phyloP scores from a whole-genome alignment of 2,329 filamentous ascomycete species.

The Fusarium odoratissimum region DNA sequence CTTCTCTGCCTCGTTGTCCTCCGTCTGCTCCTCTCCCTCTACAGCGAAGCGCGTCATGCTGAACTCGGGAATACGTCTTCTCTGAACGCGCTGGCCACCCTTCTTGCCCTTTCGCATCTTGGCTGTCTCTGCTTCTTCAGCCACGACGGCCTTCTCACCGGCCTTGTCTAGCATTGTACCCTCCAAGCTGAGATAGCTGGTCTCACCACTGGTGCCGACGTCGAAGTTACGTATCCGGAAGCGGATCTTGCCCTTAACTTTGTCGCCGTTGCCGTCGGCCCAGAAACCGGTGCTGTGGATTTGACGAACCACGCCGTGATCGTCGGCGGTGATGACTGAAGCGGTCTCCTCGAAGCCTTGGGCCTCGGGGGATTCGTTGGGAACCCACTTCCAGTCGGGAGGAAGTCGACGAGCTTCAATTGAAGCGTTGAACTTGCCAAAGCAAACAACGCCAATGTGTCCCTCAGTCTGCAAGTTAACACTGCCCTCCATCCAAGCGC shows the following conservation, averaged over 20 bases:
- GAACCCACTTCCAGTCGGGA: constrained; percentile 81
- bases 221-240: constrained; percentile 91
- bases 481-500: constrained; percentile 80
- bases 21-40: constrained; percentile 55
- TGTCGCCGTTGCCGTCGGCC: constrained; percentile 76
- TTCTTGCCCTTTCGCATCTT: constrained; percentile 52
- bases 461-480: constrained; percentile 90
- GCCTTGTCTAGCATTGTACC: constrained; percentile 83
- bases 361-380: constrained; percentile 59
- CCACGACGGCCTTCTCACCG: constrained; percentile 69
- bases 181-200: constrained; percentile 85
- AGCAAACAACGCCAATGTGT: constrained; percentile 88
- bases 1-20: constrained; percentile 40
- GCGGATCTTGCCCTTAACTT: constrained; percentile 75
- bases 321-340: constrained; percentile 55
- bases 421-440: constrained; percentile 91
- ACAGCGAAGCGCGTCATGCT: constrained; percentile 67
- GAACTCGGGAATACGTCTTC: constrained; percentile 62
- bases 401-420: constrained; percentile 84
- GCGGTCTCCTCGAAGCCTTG: constrained; percentile 56
- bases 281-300: constrained; percentile 76
- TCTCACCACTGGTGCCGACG: constrained; percentile 77
- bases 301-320: constrained; percentile 65
- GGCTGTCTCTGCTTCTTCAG: constrained; percentile 58
- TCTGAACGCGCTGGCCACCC: constrained; percentile 44